These are phyloP conservation scores for Mycena capillaripes DNA, from an alignment of 768 basidiomycete genomes.

Conservation along the genomic window DNA sequence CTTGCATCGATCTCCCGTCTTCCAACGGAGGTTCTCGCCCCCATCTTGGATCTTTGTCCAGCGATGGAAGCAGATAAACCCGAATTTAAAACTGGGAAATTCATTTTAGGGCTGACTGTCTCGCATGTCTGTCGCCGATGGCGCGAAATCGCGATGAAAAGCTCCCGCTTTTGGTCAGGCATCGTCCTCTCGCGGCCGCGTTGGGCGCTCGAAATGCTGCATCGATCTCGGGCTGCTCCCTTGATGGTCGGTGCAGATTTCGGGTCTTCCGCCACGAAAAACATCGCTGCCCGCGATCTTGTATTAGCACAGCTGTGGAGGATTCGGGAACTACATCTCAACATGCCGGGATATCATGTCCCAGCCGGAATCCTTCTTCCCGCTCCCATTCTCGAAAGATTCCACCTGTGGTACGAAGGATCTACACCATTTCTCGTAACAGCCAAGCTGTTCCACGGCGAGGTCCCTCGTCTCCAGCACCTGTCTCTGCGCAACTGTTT, in stretches of 20 bases:
- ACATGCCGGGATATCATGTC: background rate
- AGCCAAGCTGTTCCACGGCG: conserved; percentile 2
- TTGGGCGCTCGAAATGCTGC: conserved; percentile 31
- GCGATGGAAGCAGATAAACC: conserved; percentile 2
- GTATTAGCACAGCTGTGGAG: conserved; percentile 21
- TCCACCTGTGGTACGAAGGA: background rate
- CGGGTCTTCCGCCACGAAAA: background rate
- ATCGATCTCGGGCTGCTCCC: conserved; percentile 8
- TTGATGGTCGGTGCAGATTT: conserved; percentile 9
- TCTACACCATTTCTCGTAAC: background rate
- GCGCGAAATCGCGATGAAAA: conserved; percentile 19
- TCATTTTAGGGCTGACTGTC: background rate
- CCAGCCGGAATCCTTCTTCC: background rate
- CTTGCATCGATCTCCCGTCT: conserved; percentile 16
- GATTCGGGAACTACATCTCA: conserved; percentile 17
- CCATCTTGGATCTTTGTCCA: conserved; percentile 17
- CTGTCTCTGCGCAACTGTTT: conserved; percentile 13
- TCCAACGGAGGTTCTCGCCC: conserved; percentile 25
- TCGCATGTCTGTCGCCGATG: conserved; percentile 32
- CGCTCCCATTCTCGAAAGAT: conserved; percentile 18
- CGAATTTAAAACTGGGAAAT: conserved; percentile 4
- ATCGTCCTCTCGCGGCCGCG: conserved; percentile 24
- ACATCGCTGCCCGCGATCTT: conserved; percentile 1
- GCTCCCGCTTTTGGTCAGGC: conserved; percentile 16
- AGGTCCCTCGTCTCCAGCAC: conserved; percentile 13